phyloP scores from a whole-genome alignment of 768 basidiomycete genomes.

The Leccinum broughii region DNA sequence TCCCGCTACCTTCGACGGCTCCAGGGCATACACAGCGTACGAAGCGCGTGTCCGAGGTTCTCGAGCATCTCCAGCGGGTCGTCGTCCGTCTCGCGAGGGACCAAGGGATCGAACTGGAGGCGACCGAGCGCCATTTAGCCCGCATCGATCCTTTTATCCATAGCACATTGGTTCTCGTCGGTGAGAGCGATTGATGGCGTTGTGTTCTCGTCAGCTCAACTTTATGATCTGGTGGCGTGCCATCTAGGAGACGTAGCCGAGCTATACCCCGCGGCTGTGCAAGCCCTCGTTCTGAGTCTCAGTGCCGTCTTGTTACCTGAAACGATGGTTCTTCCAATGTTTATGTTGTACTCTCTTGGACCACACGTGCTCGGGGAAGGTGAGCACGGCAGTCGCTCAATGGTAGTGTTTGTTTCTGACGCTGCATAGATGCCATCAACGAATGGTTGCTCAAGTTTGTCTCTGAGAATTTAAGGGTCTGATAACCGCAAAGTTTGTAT shows the following conservation, averaged over 20 bases:
- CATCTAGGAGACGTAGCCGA: conserved; percentile 17
- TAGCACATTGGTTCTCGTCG: conserved; percentile 9
- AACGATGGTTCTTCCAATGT: conserved; percentile 9
- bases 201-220: not conserved
- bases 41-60: not conserved
- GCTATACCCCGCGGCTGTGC: conserved; percentile 13
- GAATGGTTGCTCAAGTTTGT: conserved; percentile 12
- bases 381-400: not conserved
- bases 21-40: conserved; percentile 13
- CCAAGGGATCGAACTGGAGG: not conserved
- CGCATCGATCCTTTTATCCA: conserved; percentile 1
- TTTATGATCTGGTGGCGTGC: not conserved
- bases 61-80: conserved; percentile 1
- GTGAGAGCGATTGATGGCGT: conserved; percentile 2
- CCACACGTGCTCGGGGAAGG: conserved; percentile 18
- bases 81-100: conserved; percentile 2
- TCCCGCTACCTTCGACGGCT: conserved; percentile 9
- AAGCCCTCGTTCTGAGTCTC: conserved; percentile 14
- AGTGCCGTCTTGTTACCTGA: conserved; percentile 11
- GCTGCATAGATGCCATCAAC: conserved; percentile 12
- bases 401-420: not conserved
- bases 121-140: conserved; percentile 8
- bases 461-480: not conserved
- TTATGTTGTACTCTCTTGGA: conserved; percentile 17
- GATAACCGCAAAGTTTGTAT: not conserved